Percentiles rank a stretch among this genome's conserved stretches.
phyloP scores from a whole-genome alignment of 2,329 filamentous ascomycete species.

The Aspergillus eucalypticola region DNA sequence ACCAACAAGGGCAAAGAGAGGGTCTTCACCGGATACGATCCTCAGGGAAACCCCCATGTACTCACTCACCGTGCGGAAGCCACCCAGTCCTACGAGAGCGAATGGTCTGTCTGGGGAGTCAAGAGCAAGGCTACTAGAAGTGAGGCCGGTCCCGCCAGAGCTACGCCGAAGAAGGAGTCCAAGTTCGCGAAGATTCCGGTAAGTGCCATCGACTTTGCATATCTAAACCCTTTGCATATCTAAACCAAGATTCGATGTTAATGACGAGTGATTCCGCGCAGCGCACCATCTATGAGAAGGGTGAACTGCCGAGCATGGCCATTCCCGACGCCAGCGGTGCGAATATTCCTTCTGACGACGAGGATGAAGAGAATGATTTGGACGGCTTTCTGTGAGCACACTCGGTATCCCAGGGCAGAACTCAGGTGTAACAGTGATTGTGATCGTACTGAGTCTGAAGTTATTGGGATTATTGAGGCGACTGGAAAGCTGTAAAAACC shows the following conservation, averaged over 20 bases:
- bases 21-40: slow-evolving; percentile 23
- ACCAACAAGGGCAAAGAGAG: slow-evolving; percentile 6
- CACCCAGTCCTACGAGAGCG: slow-evolving; percentile 8
- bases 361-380: slow-evolving; percentile 23
- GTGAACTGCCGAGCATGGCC: slow-evolving; percentile 21
- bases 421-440: background rate
- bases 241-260: background rate
- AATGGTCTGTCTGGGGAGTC: slow-evolving; percentile 21
- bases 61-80: slow-evolving; percentile 9
- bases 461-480: background rate
- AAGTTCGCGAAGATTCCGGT: slow-evolving; percentile 29
- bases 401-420: background rate
- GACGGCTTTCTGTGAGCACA: slow-evolving; percentile 22
- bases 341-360: slow-evolving; percentile 24
- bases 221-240: too few species aligned
- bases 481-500: too few species aligned
- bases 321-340: slow-evolving; percentile 19
- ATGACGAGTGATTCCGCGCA: slow-evolving; percentile 15
- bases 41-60: slow-evolving; percentile 21
- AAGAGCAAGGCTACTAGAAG: background rate
- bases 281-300: slow-evolving; percentile 23
- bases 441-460: background rate
- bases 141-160: background rate
- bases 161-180: slow-evolving; percentile 10
- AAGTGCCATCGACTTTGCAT: background rate